Conservation (phyloP, 805 yeast species). For the Candida coquimbonensis region DNA sequence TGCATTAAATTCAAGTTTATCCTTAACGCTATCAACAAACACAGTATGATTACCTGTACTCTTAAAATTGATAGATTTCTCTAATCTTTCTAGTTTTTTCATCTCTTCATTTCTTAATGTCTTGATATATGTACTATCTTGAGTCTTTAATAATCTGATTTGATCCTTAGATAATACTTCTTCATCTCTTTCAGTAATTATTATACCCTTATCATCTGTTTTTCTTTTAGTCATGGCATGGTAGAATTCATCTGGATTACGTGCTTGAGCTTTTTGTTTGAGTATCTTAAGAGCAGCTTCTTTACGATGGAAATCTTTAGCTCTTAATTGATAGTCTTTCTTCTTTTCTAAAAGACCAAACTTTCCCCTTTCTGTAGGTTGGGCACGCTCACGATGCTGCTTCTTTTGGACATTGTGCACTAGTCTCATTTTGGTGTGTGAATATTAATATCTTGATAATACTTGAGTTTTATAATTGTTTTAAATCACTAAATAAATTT, state of each 20-base stretch:
- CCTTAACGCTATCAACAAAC: slow-evolving; percentile 62
- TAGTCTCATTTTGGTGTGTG: slow-evolving; percentile 53
- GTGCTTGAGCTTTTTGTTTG: slow-evolving; percentile 59
- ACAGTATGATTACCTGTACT: slow-evolving; percentile 76
- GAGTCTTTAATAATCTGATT: slow-evolving; percentile 77
- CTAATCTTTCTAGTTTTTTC: slow-evolving; percentile 49
- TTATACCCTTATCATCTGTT: slow-evolving; percentile 65
- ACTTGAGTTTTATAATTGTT: not conserved
- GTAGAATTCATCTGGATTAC: slow-evolving; percentile 94
- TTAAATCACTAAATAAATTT: not conserved
- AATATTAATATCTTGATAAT: not conserved
- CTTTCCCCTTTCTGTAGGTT: slow-evolving; percentile 63
- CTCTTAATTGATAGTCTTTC: slow-evolving; percentile 71
- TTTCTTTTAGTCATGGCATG: slow-evolving; percentile 78
- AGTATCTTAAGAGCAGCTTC: slow-evolving; percentile 60
- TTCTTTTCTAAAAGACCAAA: slow-evolving; percentile 91
- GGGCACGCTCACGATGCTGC: slow-evolving; percentile 93
- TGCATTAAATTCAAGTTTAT: slow-evolving; percentile 53
- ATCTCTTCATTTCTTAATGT: slow-evolving; percentile 68
- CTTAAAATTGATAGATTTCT: slow-evolving; percentile 39
- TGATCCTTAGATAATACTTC: slow-evolving; percentile 64
- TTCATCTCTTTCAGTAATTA: slow-evolving; percentile 57
- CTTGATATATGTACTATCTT: slow-evolving; percentile 81
- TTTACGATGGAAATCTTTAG: slow-evolving; percentile 55
- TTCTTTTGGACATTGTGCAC: slow-evolving; percentile 92